Evolutionary conservation across 2,329 filamentous ascomycete species (phyloP), one percentile per base, ranked within the genome.

Genomic region (Pseudofabraea citricarpa): DNA sequence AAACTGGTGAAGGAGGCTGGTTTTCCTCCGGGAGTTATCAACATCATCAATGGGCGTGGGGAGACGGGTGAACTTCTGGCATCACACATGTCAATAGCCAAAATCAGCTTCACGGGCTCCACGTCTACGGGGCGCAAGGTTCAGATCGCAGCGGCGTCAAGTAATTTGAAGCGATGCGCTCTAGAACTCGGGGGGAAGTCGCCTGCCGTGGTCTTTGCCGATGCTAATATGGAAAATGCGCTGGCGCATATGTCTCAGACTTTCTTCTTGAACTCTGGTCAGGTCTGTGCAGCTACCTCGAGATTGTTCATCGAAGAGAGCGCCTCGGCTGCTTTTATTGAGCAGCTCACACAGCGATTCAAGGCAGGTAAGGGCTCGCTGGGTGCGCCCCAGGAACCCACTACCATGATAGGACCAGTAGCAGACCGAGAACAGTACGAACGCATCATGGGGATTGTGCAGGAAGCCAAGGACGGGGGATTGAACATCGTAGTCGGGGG

Each of bases 61-160:
- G 70, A 69, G 12, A 77, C 79, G 20, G 85, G 85, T 6, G 70
- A 78, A 4, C 79, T 82, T 0, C 68, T 89, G 2, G 80, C 79
- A 1, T 69, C 71, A 36, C 85, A 90, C 56, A 66, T 77, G 15
- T 73, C 74, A 24, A 72, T 90, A 3, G 79, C 86, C 57, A 89
- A 89, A 68, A 73, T 90, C 43, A 82, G 84, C 0, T 90, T 90
- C 51, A 89, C 85, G 0, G 85, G 85, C 19, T 84, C 79, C 2
- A 88, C 84, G 0, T 67, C 69, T 2, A 88, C 84, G 0, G 85
- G 80, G 2, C 74, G 76, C 36, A 71, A 80, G 31, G 85, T 89
- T 49, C 87, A 87, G 83, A 85, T 84, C 60, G 74, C 41, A 59
- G 83, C 85, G 0, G 73, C 77, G 10, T 12, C 8, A 4, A 10